These are phyloP conservation scores for Ophiosphaerella korrae DNA, from an alignment of 2,329 filamentous ascomycete genomes.

Conservation along the genomic window DNA sequence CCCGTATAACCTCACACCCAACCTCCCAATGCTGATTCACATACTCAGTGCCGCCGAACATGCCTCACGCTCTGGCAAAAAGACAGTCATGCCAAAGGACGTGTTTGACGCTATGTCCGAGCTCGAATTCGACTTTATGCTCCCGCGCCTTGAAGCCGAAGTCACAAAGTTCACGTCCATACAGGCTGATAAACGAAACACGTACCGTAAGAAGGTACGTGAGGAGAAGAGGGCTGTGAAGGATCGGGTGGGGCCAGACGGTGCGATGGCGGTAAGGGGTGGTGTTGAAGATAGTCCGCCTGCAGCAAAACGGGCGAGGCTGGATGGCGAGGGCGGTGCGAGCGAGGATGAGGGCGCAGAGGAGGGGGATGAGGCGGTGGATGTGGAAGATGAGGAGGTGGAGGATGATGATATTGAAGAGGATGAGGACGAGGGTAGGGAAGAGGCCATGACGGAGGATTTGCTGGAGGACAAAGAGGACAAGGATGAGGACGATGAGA, in stretches of 20 bases:
- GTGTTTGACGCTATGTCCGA: conserved; percentile 79
- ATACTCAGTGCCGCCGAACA: conserved; percentile 72
- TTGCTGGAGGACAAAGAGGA: conserved; percentile 53
- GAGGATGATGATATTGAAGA: conserved; percentile 62
- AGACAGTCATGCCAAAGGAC: conserved; percentile 77
- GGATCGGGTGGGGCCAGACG: conserved; percentile 3
- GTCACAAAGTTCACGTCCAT: conserved; percentile 76
- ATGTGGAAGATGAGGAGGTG: conserved; percentile 57
- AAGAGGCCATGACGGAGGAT: conserved; percentile 55
- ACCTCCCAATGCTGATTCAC: background rate
- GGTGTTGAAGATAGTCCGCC: conserved; percentile 52
- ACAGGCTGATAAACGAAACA: conserved; percentile 75
- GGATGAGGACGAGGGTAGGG: conserved; percentile 59
- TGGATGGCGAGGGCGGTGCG: conserved; percentile 46
- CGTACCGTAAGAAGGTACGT: conserved; percentile 71
- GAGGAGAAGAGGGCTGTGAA: conserved; percentile 60
- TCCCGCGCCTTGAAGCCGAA: conserved; percentile 74
- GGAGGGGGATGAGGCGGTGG: conserved; percentile 47
- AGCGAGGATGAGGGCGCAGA: conserved; percentile 47
- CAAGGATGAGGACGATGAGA: conserved; percentile 53
- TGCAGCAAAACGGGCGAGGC: conserved; percentile 56
- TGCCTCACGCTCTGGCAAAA: conserved; percentile 70
- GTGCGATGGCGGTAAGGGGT: conserved; percentile 7
- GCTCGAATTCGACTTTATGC: conserved; percentile 74
- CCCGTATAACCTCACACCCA: background rate